Percentiles rank a stretch among this genome's conserved stretches.
Conservation (phyloP, 2,329 filamentous ascomycete genomes). For the Daldinia sp. region DNA sequence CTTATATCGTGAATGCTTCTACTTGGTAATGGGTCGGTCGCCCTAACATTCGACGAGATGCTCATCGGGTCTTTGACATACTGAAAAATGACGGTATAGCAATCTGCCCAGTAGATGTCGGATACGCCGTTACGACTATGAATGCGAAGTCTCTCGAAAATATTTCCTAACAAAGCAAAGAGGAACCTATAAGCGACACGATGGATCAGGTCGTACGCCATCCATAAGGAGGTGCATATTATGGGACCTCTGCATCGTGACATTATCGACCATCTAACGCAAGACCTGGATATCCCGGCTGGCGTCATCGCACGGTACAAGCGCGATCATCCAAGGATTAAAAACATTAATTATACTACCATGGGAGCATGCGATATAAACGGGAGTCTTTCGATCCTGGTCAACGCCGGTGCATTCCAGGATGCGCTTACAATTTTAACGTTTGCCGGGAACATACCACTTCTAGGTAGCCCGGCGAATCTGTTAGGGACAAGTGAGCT, state of each 20-base stretch:
- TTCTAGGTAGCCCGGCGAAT: not conserved
- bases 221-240: not conserved
- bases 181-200: not conserved
- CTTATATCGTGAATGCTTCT: too few relatives aligned
- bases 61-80: not conserved
- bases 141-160: not conserved
- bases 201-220: not conserved
- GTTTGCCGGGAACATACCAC: not conserved
- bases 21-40: too few relatives aligned
- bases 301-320: slow-evolving; percentile 12
- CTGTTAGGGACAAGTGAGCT: not conserved
- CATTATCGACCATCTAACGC: slow-evolving; percentile 8
- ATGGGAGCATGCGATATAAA: slow-evolving; percentile 8
- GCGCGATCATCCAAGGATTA: slow-evolving; percentile 4
- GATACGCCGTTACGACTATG: slow-evolving; percentile 4
- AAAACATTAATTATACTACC: slow-evolving; percentile 11
- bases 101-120: slow-evolving; percentile 9
- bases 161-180: not conserved
- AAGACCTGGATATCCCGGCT: slow-evolving; percentile 11
- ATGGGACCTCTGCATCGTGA: not conserved
- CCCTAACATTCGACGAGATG: not conserved
- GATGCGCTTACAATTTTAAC: slow-evolving; percentile 8
- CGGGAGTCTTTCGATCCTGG: slow-evolving; percentile 4
- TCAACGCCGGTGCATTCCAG: slow-evolving; percentile 10
- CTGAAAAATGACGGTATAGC: slow-evolving; percentile 9